These are phyloP conservation scores for Fusarium decemcellulare DNA, from an alignment of 2,329 filamentous ascomycete genomes.

Conservation along the genomic window DNA sequence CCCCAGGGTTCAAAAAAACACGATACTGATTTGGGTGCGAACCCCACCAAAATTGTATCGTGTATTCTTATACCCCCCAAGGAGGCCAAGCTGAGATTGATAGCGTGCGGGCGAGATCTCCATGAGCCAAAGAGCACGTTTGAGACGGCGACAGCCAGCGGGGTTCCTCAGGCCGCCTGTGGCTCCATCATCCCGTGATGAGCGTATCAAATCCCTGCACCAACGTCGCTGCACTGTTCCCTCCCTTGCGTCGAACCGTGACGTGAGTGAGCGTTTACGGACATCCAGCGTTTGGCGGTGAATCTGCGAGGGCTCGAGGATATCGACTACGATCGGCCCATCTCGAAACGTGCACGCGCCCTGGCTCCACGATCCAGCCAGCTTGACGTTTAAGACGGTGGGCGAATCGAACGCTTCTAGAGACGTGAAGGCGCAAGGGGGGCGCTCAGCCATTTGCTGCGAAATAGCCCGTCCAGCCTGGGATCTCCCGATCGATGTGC, in stretches of 20 bases:
- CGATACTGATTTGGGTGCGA: too few relatives aligned
- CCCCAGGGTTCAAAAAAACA: neutral
- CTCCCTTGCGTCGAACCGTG: constrained; percentile 42
- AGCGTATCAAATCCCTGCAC: constrained; percentile 4
- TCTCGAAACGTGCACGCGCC: constrained; percentile 26
- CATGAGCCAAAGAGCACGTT: constrained; percentile 4
- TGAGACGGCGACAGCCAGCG: neutral
- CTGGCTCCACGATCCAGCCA: constrained; percentile 12
- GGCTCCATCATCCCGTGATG: constrained; percentile 29
- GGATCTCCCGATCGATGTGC: constrained; percentile 28
- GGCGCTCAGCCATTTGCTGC: constrained; percentile 5
- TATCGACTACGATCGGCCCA: constrained; percentile 33
- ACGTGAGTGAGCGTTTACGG: constrained; percentile 27
- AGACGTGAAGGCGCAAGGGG: constrained; percentile 1
- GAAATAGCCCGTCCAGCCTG: neutral
- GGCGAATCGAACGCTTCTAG: constrained; percentile 27
- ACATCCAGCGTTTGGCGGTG: constrained; percentile 41
- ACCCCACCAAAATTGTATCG: too few relatives aligned
- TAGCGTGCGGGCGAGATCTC: constrained; percentile 18
- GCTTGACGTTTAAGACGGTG: constrained; percentile 26
- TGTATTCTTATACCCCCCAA: too few relatives aligned
- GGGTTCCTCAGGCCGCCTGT: constrained; percentile 14
- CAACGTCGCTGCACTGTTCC: constrained; percentile 26
- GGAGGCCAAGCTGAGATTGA: constrained; percentile 16
- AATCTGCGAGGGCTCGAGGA: constrained; percentile 34